Evolutionary conservation across 2,329 filamentous ascomycete genomes (phyloP).

Genomic region (Ilyonectria robusta): DNA sequence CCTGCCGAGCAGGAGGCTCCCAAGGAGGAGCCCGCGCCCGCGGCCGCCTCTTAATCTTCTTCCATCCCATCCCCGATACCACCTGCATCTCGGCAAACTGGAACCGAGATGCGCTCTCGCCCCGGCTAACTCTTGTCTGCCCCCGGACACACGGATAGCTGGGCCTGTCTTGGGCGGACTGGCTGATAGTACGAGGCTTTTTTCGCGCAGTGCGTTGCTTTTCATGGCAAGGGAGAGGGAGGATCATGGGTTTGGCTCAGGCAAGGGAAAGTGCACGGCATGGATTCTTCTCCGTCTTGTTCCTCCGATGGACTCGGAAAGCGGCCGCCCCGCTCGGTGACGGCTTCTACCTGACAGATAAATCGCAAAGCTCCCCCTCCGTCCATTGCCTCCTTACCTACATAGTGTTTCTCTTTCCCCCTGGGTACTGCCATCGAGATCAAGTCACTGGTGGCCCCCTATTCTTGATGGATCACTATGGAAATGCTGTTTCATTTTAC

Average conservation of each 20-base stretch:
- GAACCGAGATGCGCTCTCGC: constrained; percentile 54
- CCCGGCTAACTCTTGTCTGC: constrained; percentile 47
- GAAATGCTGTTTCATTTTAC: constrained; percentile 50
- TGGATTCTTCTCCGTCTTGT: constrained; percentile 52
- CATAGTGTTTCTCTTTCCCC: constrained; percentile 40
- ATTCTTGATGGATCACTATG: constrained; percentile 47
- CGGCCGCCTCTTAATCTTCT: constrained; percentile 68
- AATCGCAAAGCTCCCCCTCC: constrained; percentile 47
- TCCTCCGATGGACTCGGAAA: constrained; percentile 46
- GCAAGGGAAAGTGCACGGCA: constrained; percentile 57
- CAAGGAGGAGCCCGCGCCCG: constrained; percentile 65
- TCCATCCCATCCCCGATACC: constrained; percentile 53
- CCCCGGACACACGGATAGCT: constrained; percentile 50
- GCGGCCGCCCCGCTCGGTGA: constrained; percentile 42
- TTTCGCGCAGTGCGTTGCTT: constrained; percentile 55
- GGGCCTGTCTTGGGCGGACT: constrained; percentile 53
- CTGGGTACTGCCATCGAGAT: constrained; percentile 41
- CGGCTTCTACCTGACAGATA: constrained; percentile 49
- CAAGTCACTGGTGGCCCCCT: constrained; percentile 32
- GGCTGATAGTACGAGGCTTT: constrained; percentile 53
- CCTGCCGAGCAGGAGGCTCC: constrained; percentile 58
- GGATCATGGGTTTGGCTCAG: constrained; percentile 56
- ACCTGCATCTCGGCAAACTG: constrained; percentile 55
- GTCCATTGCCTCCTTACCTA: constrained; percentile 36
- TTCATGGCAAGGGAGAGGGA: constrained; percentile 53